Conservation (phyloP, 768 basidiomycete genomes). For the Leccinum disarticulatum region DNA sequence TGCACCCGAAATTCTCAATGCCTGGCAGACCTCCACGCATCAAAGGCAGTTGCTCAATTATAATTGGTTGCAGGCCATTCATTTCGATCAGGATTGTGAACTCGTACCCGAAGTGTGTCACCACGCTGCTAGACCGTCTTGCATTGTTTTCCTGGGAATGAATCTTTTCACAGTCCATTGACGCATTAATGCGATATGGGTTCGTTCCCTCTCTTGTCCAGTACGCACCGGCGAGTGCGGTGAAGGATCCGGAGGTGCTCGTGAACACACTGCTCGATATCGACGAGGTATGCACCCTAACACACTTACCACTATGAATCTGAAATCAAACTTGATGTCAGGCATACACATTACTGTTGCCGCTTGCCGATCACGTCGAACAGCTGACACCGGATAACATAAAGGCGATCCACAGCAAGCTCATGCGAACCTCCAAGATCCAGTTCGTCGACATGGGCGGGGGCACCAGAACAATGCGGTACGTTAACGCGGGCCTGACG, state of each 20-base stretch:
- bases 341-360: conserved; percentile 27
- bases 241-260: conserved; percentile 25
- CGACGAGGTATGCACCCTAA: conserved; percentile 21
- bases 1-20: conserved; percentile 28
- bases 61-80: conserved; percentile 30
- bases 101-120: conserved; percentile 21
- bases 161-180: conserved; percentile 22
- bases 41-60: conserved; percentile 33
- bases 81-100: conserved; percentile 29
- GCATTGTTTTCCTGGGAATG: neutral
- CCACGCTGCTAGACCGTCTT: neutral
- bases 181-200: conserved; percentile 28
- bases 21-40: conserved; percentile 24
- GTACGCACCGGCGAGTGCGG: conserved; percentile 23
- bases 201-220: conserved; percentile 25
- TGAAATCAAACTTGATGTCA: conserved; percentile 1
- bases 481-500: conserved; percentile 31
- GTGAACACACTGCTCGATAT: conserved; percentile 23
- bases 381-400: conserved; percentile 28
- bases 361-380: conserved; percentile 26
- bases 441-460: conserved; percentile 19
- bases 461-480: conserved; percentile 17
- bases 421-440: conserved; percentile 34
- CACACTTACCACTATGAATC: neutral
- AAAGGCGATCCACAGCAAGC: conserved; percentile 29